A percentile compares a stretch with the other conserved stretches of the same genome.
These are phyloP conservation scores for Myxozyma neglecta DNA, from an alignment of 805 yeast genomes.

Conservation along the genomic window DNA sequence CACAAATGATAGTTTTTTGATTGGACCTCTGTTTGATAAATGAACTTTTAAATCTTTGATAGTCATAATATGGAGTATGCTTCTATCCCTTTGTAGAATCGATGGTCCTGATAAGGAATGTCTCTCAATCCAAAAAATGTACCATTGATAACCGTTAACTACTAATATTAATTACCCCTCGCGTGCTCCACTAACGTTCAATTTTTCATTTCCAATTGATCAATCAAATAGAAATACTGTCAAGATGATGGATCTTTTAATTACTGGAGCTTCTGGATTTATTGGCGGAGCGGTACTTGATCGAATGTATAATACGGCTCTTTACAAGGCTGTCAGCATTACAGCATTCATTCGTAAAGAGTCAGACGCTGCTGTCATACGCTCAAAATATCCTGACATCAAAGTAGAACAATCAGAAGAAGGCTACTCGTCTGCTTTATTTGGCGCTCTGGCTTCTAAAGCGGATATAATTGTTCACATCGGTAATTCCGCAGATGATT, in stretches of 20 bases:
- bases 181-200: background rate
- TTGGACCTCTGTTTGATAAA: too few relatives aligned
- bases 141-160: background rate
- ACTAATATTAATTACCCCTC: background rate
- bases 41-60: too few relatives aligned
- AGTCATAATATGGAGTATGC: too few relatives aligned
- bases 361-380: conserved; percentile 7
- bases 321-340: background rate
- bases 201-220: background rate
- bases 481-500: conserved; percentile 38
- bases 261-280: conserved; percentile 25
- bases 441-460: conserved; percentile 31
- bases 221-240: background rate
- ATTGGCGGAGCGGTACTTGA: conserved; percentile 25
- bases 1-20: too few relatives aligned
- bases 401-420: conserved; percentile 35
- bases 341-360: conserved; percentile 13
- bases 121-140: too few relatives aligned
- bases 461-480: conserved; percentile 42
- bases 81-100: too few relatives aligned
- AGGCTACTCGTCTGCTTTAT: conserved; percentile 33
- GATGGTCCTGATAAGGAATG: too few relatives aligned
- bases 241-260: conserved; percentile 3
- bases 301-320: background rate
- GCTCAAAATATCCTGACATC: conserved; percentile 26